These are phyloP conservation scores for Xerocomus spinulosus DNA, from an alignment of 768 basidiomycete genomes.

Conservation along the genomic window DNA sequence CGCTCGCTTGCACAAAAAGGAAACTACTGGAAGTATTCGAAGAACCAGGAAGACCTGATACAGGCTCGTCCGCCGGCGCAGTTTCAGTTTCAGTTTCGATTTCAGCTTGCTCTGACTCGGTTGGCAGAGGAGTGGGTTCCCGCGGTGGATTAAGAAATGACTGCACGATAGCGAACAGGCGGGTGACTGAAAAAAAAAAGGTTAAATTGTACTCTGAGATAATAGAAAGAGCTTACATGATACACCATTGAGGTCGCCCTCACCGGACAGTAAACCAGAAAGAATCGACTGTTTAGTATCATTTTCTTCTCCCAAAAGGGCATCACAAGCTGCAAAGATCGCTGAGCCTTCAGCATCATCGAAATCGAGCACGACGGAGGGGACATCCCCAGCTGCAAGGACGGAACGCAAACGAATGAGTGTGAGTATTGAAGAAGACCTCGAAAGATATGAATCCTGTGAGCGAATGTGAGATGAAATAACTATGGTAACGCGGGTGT, in stretches of 20 bases:
- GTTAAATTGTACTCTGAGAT: slow-evolving; percentile 3
- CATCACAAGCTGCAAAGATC: slow-evolving; percentile 48
- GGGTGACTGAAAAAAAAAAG: slow-evolving; percentile 44
- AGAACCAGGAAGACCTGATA: slow-evolving; percentile 39
- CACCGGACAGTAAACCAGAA: slow-evolving; percentile 50
- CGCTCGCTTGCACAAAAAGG: slow-evolving; percentile 80
- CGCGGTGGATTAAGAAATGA: slow-evolving; percentile 48
- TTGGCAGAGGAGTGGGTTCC: slow-evolving; percentile 31
- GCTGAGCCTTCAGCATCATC: slow-evolving; percentile 51
- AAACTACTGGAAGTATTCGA: slow-evolving; percentile 51
- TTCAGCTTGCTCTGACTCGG: slow-evolving; percentile 23
- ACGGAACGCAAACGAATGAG: slow-evolving; percentile 56
- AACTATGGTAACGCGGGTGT: background rate
- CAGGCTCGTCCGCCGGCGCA: slow-evolving; percentile 24
- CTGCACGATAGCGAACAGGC: slow-evolving; percentile 54
- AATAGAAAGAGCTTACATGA: slow-evolving; percentile 47
- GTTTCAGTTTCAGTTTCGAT: slow-evolving; percentile 25
- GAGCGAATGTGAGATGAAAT: slow-evolving; percentile 1
- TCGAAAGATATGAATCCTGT: slow-evolving; percentile 43
- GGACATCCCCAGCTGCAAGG: slow-evolving; percentile 42
- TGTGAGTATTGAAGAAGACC: slow-evolving; percentile 48
- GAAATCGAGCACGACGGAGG: slow-evolving; percentile 39
- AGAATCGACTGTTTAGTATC: slow-evolving; percentile 49
- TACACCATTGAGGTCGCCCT: slow-evolving; percentile 59
- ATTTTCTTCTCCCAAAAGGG: slow-evolving; percentile 52